phyloP scores from a whole-genome alignment of 495 filamentous ascomycete genomes.

The Penicillium odoratum region DNA sequence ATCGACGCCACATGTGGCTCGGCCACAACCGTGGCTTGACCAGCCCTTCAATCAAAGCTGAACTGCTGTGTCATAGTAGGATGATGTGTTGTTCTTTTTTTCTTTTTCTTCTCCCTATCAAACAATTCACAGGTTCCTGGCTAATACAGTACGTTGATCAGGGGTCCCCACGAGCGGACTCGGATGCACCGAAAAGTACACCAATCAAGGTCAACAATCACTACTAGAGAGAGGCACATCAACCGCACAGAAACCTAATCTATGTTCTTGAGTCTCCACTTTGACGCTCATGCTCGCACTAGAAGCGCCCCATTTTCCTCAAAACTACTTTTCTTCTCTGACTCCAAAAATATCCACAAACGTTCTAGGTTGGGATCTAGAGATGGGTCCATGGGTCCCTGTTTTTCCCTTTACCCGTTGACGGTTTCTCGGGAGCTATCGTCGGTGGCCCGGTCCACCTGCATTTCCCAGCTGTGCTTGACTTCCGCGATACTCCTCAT shows the following conservation, averaged over 20 bases:
- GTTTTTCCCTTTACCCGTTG: constrained; percentile 14
- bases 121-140: too few species aligned
- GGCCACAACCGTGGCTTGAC: constrained; percentile 14
- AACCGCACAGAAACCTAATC: constrained; percentile 28
- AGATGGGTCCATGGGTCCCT: not conserved
- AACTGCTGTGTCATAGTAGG: constrained; percentile 1
- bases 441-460: constrained; percentile 22
- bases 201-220: constrained; percentile 20
- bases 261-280: constrained; percentile 11
- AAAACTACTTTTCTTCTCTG: not conserved
- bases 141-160: not conserved
- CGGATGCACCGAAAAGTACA: not conserved
- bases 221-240: constrained; percentile 12
- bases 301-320: constrained; percentile 2
- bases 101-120: not conserved
- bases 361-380: not conserved
- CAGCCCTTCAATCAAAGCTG: not conserved
- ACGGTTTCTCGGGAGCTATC: constrained; percentile 30
- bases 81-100: not conserved
- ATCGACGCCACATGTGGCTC: constrained; percentile 27
- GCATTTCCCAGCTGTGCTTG: constrained; percentile 25
- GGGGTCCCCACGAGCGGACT: not conserved
- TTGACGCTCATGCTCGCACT: not conserved
- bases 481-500: constrained; percentile 18
- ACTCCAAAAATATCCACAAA: not conserved